Conservation (phyloP, 2,329 filamentous ascomycete species). For the Hypoxylon sp. region DNA sequence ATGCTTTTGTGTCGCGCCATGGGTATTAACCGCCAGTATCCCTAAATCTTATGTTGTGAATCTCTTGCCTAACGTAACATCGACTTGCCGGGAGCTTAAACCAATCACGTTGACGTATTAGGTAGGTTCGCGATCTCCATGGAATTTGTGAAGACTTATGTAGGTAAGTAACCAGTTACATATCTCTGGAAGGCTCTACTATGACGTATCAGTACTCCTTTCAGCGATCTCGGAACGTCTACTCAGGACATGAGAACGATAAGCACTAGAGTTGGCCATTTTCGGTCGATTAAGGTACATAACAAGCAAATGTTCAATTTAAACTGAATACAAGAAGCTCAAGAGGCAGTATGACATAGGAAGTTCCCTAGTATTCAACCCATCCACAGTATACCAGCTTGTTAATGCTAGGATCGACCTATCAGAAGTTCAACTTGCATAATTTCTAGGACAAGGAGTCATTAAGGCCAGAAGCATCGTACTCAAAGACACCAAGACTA, state of each 20-base stretch:
- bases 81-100: background rate
- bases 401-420: too few species aligned
- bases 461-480: too few species aligned
- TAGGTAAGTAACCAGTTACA: too few species aligned
- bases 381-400: background rate
- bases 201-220: too few species aligned
- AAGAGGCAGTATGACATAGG: background rate
- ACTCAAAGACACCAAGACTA: too few species aligned
- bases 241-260: too few species aligned
- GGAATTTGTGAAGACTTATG: background rate
- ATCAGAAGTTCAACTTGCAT: too few species aligned
- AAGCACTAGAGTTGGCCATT: too few species aligned
- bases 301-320: background rate
- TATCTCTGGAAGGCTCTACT: too few species aligned
- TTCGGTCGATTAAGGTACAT: too few species aligned
- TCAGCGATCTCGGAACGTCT: too few species aligned
- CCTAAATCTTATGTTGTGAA: background rate
- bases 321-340: background rate
- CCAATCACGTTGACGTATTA: background rate
- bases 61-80: background rate
- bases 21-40: background rate
- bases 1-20: background rate
- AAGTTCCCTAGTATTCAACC: background rate
- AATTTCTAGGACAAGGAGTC: too few species aligned
- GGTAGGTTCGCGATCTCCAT: background rate